These are phyloP conservation scores for Gentiana macrophylla DNA, from an alignment of 257 asterid genomes.

Conservation along the genomic window DNA sequence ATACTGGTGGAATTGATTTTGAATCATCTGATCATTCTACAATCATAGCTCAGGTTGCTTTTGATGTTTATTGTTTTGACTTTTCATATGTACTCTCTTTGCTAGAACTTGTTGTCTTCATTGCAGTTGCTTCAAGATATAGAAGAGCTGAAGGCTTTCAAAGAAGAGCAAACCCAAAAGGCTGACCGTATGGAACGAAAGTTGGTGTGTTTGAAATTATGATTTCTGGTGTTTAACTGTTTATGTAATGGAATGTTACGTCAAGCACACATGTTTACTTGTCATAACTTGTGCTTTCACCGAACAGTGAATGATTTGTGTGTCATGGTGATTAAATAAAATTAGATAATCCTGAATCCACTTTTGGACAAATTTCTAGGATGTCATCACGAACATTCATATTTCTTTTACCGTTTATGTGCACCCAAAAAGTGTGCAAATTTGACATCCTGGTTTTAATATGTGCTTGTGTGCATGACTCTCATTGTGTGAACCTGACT, in stretches of 20 bases:
- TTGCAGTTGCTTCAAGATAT: constrained; percentile 44
- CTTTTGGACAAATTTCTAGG: not conserved
- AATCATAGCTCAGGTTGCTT: constrained; percentile 43
- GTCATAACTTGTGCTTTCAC: not conserved
- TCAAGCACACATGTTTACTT: not conserved
- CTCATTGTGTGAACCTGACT: not conserved
- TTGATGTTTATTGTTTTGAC: constrained; percentile 5
- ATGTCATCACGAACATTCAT: not conserved
- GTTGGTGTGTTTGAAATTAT: constrained; percentile 37
- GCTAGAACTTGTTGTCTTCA: not conserved
- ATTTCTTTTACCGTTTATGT: not conserved
- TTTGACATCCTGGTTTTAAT: not conserved
- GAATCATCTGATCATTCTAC: constrained; percentile 29
- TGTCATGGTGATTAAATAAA: not conserved
- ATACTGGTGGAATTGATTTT: constrained; percentile 16
- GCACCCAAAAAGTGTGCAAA: not conserved
- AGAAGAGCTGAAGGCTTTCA: constrained; percentile 41
- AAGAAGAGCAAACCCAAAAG: constrained; percentile 36
- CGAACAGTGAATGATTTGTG: too few species aligned
- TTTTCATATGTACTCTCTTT: not conserved
- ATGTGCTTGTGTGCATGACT: not conserved
- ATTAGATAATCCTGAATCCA: not conserved
- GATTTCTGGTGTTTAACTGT: constrained; percentile 1
- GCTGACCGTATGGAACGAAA: constrained; percentile 35
- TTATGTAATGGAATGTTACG: not conserved